Evolutionary conservation across 139 green algal species (phyloP).

Genomic region (Asterochloris erici): DNA sequence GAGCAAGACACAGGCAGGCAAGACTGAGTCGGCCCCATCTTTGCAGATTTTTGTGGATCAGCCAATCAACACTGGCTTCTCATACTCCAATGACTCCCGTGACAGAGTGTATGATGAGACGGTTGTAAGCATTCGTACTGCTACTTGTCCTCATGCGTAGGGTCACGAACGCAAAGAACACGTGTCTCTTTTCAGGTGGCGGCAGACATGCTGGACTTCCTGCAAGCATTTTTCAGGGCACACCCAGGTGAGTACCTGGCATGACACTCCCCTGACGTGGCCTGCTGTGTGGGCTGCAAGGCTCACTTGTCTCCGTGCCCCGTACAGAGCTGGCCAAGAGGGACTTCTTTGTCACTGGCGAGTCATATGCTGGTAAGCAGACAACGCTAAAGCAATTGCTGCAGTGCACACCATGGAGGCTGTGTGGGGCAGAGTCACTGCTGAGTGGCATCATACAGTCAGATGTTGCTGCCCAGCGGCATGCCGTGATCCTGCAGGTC

Average conservation of each 20-base stretch:
- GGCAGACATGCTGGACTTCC: conserved; percentile 94
- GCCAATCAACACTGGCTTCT: conserved; percentile 93
- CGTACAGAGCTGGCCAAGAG: conserved; percentile 63
- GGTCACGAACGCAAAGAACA: too few species aligned
- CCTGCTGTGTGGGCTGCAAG: background rate
- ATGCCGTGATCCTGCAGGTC: background rate
- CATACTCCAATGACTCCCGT: conserved; percentile 53
- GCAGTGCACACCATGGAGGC: too few species aligned
- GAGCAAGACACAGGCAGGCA: too few species aligned
- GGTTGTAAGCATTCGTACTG: too few species aligned
- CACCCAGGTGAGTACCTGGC: background rate
- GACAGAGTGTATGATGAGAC: conserved; percentile 58
- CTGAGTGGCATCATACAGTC: too few species aligned
- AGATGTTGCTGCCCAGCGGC: background rate
- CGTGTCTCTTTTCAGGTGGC: too few species aligned
- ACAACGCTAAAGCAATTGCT: conserved; percentile 7
- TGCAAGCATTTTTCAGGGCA: conserved; percentile 75
- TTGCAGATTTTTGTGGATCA: conserved; percentile 57
- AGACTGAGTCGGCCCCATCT: too few species aligned
- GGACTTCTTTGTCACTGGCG: conserved; percentile 87
- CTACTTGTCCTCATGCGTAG: too few species aligned
- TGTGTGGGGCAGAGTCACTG: too few species aligned
- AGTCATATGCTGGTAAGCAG: conserved; percentile 62
- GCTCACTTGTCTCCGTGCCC: conserved; percentile 21
- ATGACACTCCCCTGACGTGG: background rate